Base-by-base conservation (phyloP, 257 asterid genomes). In the Cruciata laevipes region DNA sequence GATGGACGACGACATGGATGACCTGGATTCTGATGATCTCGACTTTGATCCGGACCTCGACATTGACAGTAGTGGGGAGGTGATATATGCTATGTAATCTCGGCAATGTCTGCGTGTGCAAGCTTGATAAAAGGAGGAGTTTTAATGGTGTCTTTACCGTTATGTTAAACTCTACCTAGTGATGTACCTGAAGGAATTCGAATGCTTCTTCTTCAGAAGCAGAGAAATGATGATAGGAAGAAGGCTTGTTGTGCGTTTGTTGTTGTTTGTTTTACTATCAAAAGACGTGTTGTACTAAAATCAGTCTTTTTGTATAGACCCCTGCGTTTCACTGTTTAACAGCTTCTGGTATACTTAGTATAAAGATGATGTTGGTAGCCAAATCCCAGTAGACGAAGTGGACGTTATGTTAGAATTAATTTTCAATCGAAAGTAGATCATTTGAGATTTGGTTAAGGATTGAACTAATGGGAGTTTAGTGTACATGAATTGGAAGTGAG, bases 1-100 rank as follows among this genome's bases (percentile, higher is more conserved):
- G 85, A 86, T 87, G 90, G 98, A 92, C 8, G 94, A 89, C 69
- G 95, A 92, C 86, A 80, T 85, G 84, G 95, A 89, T 0, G 98
- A 89, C 84, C 75, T 87, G 16, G 98, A 91, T 69, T 86, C 96
- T 0, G 98, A 91, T 0, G 98, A 89, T 85, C 75, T 87, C 6
- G 98, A 91, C 71, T 81, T 90, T 5, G 97, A 89, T 66, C 97
- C 97, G 30, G 96, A 89, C 72, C 91, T 89, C 12, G 98, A 92
- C 59, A 69, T 89, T 71, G 98, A 92, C 78, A 92, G 97, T 86
- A 92, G 98, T 5, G 98, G 98, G n/a, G 98, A 92, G 80, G 76
- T 92, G 61, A 86, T 92, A 57, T 87, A 84, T 69, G 98, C 98
- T 1, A 83, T 89, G 82, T 91, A 87, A 86, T 16, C 55, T 47